These are phyloP conservation scores for Prunella vulgaris DNA, from an alignment of 257 asterid genomes.

Conservation along the genomic window DNA sequence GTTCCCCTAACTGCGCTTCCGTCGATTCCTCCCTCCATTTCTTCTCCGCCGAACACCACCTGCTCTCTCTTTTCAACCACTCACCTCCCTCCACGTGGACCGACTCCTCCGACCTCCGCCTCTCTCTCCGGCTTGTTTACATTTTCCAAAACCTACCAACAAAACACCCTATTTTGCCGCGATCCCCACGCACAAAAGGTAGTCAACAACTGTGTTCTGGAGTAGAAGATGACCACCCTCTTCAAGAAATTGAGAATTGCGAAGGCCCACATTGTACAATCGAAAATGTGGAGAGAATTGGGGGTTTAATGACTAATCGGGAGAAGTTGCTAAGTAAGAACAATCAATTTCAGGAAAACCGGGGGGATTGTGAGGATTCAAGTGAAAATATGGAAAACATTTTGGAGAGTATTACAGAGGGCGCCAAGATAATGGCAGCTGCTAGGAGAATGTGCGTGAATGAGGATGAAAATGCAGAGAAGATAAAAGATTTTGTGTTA, in stretches of 20 bases:
- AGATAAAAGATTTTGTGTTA: constrained; percentile 3
- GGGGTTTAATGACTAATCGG: constrained; percentile 65
- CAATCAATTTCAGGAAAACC: background rate
- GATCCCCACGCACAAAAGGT: no score
- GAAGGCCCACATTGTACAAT: no score
- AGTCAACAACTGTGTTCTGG: constrained; percentile 16
- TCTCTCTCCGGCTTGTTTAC: constrained; percentile 60
- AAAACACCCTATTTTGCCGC: background rate
- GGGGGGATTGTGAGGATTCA: background rate
- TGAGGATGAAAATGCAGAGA: background rate
- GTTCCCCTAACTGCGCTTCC: constrained; percentile 63
- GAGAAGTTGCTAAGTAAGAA: constrained; percentile 25
- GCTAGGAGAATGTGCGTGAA: constrained; percentile 32
- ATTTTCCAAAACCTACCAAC: constrained; percentile 19
- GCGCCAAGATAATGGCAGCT: constrained; percentile 36
- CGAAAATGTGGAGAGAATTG: constrained; percentile 39
- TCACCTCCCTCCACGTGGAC: constrained; percentile 30
- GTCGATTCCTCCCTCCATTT: constrained; percentile 45
- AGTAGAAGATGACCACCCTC: background rate
- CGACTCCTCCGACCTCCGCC: constrained; percentile 61
- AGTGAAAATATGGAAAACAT: background rate
- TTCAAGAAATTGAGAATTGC: background rate
- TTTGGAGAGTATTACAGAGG: constrained; percentile 37
- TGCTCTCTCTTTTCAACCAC: constrained; percentile 27
- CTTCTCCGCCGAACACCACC: constrained; percentile 51